These are phyloP conservation scores for Iris macrosiphon DNA, from an alignment of 106 monocot species.

Conservation along the genomic window DNA sequence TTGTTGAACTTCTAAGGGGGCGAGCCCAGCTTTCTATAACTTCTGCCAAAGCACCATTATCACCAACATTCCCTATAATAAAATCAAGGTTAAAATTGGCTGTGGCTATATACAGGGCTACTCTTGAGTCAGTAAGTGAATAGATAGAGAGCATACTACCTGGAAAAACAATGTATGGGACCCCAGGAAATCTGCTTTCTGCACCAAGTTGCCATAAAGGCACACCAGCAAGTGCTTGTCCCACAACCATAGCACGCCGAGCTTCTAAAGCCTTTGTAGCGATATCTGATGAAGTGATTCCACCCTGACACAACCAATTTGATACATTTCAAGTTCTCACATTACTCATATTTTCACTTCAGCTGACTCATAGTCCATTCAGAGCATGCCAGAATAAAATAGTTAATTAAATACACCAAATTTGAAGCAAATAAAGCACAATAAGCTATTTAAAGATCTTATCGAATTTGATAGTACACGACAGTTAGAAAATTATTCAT, in stretches of 20 bases:
- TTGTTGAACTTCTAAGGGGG: conserved; percentile 46
- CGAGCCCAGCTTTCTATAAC: conserved; percentile 72
- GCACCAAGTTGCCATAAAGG: conserved; percentile 86
- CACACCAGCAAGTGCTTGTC: conserved; percentile 90
- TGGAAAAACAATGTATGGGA: conserved; percentile 97
- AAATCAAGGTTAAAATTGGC: not conserved
- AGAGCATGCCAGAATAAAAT: too few species aligned
- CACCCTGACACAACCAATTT: conserved; percentile 51
- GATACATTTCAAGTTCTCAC: not conserved
- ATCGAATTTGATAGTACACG: too few species aligned
- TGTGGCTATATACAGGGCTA: not conserved
- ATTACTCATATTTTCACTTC: not conserved
- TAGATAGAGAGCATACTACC: conserved; percentile 26
- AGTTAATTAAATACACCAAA: too few species aligned
- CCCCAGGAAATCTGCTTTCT: conserved; percentile 82
- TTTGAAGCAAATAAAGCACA: too few species aligned
- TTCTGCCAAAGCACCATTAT: conserved; percentile 61
- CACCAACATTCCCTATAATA: conserved; percentile 88
- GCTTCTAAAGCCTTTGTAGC: conserved; percentile 98
- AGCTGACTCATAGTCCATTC: too few species aligned
- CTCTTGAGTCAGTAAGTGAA: too few species aligned
- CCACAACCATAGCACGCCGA: conserved; percentile 63
- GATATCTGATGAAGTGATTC: conserved; percentile 98
- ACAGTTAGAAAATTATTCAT: too few species aligned
- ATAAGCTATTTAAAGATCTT: too few species aligned